These are phyloP conservation scores for Mortierella sp. DNA, from an alignment of 371 early-diverging fungal genomes.

Conservation along the genomic window DNA sequence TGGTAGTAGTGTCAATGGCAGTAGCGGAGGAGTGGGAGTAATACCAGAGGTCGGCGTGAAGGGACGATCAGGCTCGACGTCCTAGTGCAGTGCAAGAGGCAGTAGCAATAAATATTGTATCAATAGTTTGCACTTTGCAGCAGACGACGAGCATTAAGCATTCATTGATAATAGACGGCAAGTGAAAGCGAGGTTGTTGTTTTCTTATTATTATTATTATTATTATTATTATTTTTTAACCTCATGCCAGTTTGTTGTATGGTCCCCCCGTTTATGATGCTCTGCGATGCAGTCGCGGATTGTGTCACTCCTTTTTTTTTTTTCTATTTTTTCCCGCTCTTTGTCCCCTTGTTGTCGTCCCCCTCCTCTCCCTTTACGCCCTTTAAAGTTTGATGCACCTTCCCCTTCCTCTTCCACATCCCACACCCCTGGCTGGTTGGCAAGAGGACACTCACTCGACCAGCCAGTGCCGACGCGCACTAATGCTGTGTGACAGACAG, in stretches of 20 bases:
- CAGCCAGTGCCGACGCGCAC: too few relatives aligned
- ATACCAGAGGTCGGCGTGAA: background rate
- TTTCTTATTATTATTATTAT: background rate
- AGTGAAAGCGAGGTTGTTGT: background rate
- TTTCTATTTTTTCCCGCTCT: constrained; percentile 5
- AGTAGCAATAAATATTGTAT: too few relatives aligned
- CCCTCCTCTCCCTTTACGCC: too few relatives aligned
- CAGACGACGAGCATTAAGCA: too few relatives aligned
- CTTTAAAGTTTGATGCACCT: background rate
- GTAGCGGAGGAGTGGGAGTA: background rate
- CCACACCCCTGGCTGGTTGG: too few relatives aligned
- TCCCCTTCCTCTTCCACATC: too few relatives aligned
- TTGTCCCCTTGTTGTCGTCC: too few relatives aligned
- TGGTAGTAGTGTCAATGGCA: background rate
- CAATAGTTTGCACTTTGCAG: too few relatives aligned
- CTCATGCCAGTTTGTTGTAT: background rate
- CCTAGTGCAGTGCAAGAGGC: background rate
- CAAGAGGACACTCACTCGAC: too few relatives aligned
- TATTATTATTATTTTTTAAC: too few relatives aligned
- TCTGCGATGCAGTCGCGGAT: background rate
- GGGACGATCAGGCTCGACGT: background rate
- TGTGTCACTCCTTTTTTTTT: background rate
- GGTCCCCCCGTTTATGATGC: background rate
- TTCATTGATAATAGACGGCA: background rate
- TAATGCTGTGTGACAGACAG: too few relatives aligned